Evolutionary conservation across 2,329 filamentous ascomycete species (phyloP).

Genomic region (Xylogone sp.): DNA sequence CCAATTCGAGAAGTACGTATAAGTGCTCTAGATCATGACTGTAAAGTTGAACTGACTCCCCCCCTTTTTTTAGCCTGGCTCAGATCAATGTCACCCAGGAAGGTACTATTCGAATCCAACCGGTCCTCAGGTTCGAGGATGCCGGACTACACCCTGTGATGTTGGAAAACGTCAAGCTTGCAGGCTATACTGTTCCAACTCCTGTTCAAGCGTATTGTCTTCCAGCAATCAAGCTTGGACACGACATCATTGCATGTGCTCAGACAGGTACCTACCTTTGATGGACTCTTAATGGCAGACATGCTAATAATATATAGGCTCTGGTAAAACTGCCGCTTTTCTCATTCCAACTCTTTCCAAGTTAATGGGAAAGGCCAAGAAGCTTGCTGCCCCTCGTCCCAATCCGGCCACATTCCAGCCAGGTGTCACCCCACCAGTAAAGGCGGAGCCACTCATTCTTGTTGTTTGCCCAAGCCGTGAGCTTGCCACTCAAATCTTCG

Average conservation of each 20-base stretch:
- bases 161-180: conserved; percentile 70
- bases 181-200: conserved; percentile 69
- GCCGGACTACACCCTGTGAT: conserved; percentile 85
- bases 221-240: conserved; percentile 70
- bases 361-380: conserved; percentile 94
- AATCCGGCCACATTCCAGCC: conserved; percentile 54
- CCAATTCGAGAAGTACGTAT: conserved; percentile 58
- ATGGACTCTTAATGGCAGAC: conserved; percentile 1
- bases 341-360: conserved; percentile 84
- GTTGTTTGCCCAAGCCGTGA: conserved; percentile 86
- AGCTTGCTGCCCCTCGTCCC: conserved; percentile 75
- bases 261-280: conserved; percentile 71
- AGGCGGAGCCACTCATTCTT: conserved; percentile 83
- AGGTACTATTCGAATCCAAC: conserved; percentile 46
- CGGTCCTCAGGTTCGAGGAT: conserved; percentile 59
- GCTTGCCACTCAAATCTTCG: conserved; percentile 90
- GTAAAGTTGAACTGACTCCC: conserved; percentile 18
- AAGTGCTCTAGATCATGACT: conserved; percentile 1
- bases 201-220: conserved; percentile 85
- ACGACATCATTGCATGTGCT: conserved; percentile 84
- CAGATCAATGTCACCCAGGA: conserved; percentile 55
- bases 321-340: conserved; percentile 93
- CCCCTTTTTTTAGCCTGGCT: conserved; percentile 45
- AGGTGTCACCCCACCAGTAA: conserved; percentile 43
- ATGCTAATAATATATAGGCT: conserved; percentile 53